Percentiles rank a stretch among this genome's conserved stretches.
phyloP scores from a whole-genome alignment of 2,329 filamentous ascomycete species.

The Ophiostoma tasmaniense region DNA sequence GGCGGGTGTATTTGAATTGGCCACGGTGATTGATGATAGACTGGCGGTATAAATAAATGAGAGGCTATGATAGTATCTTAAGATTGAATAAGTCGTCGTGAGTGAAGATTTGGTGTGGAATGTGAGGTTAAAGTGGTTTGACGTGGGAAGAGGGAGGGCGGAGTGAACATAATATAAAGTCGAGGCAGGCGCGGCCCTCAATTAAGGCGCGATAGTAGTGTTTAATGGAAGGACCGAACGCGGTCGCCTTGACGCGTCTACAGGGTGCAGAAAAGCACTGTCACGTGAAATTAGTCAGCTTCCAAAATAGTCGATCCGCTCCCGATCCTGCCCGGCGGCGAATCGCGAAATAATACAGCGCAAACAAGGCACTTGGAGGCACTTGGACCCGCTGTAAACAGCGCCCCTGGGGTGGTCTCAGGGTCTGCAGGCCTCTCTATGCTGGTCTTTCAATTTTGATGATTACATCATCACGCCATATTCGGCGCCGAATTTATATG shows the following conservation, averaged over 20 bases:
- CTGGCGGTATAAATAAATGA: background rate
- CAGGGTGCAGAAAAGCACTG: background rate
- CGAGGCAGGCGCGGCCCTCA: background rate
- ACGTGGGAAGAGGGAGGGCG: background rate
- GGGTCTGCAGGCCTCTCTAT: background rate
- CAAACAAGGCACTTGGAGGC: background rate
- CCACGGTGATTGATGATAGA: background rate
- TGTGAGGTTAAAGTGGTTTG: background rate
- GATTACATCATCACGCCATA: background rate
- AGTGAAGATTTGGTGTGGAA: background rate
- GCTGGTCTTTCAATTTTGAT: background rate
- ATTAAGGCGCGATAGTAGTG: background rate
- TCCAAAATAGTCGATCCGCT: background rate
- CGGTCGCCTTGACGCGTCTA: conserved; percentile 11
- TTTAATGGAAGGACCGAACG: background rate
- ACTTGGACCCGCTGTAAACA: background rate
- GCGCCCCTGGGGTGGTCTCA: background rate
- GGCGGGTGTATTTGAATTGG: background rate
- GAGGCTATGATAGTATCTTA: background rate
- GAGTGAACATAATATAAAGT: background rate
- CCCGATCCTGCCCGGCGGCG: conserved; percentile 15
- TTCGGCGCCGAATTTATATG: background rate
- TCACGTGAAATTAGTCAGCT: conserved; percentile 7
- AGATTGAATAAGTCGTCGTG: background rate
- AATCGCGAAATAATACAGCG: background rate